Conservation (phyloP, 306 rosid species). For the Rosa chinensis region DNA sequence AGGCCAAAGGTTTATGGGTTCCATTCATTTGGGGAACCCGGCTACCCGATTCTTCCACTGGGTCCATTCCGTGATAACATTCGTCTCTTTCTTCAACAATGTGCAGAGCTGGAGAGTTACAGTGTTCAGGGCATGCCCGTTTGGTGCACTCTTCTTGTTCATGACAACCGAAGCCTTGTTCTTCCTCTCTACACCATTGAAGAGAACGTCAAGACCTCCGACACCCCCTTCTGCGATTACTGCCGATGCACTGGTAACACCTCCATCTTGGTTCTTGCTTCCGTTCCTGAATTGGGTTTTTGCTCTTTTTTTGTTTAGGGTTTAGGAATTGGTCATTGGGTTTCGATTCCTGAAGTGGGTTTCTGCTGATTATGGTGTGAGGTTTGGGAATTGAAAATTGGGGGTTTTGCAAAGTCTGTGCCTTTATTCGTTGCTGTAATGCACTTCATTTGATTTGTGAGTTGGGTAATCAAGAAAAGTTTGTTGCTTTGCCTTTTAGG, state of each 20-base stretch:
- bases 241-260: constrained; percentile 70
- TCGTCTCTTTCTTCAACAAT: constrained; percentile 63
- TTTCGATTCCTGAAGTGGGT: background rate
- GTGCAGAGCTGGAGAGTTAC: constrained; percentile 58
- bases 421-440: background rate
- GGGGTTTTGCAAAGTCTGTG: background rate
- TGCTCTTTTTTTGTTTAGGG: background rate
- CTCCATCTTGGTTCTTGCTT: constrained; percentile 5
- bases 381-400: background rate
- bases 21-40: constrained; percentile 63
- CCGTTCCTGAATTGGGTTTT: background rate
- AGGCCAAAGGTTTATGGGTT: constrained; percentile 57
- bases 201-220: constrained; percentile 55
- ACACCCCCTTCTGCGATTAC: constrained; percentile 65
- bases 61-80: constrained; percentile 73
- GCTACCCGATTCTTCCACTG: constrained; percentile 38
- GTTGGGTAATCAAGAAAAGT: background rate
- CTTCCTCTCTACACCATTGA: constrained; percentile 79
- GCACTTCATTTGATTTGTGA: background rate
- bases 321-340: background rate
- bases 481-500: background rate
- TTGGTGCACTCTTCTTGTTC: constrained; percentile 78
- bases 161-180: constrained; percentile 46
- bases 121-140: constrained; percentile 50
- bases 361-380: background rate